Evolutionary conservation across 2,329 filamentous ascomycete species (phyloP).

Genomic region (Exophiala viscosa): DNA sequence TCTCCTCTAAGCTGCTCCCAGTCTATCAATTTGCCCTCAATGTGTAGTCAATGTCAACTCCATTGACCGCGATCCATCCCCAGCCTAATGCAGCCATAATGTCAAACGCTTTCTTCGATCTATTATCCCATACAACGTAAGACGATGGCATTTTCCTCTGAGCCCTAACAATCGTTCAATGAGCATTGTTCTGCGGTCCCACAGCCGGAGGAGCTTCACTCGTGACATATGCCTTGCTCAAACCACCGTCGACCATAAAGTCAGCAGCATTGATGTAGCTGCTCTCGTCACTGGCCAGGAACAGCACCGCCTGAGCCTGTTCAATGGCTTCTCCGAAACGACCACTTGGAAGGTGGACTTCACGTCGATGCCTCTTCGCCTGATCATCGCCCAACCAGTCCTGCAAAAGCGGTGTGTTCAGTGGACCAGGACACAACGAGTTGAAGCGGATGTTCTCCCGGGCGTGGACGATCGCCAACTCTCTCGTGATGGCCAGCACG

Average conservation of each 20-base stretch:
- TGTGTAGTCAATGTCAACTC: no score
- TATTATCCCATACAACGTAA: no score
- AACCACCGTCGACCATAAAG: slow-evolving; percentile 91
- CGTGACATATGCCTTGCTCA: slow-evolving; percentile 84
- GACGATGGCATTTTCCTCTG: no score
- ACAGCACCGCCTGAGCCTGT: slow-evolving; percentile 84
- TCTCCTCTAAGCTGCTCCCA: no score
- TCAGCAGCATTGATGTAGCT: slow-evolving; percentile 88
- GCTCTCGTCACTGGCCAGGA: slow-evolving; percentile 81
- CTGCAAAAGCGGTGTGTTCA: slow-evolving; percentile 88
- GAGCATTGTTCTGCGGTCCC: slow-evolving; percentile 47
- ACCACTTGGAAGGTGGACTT: slow-evolving; percentile 84
- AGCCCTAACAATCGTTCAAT: not conserved
- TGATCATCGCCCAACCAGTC: slow-evolving; percentile 89
- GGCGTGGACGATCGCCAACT: slow-evolving; percentile 84
- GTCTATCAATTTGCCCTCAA: no score
- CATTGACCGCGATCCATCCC: no score
- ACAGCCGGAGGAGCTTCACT: slow-evolving; percentile 55
- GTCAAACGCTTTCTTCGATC: no score
- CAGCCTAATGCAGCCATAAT: no score
- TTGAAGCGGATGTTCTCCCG: slow-evolving; percentile 89
- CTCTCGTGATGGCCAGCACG: slow-evolving; percentile 82
- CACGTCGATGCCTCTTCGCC: slow-evolving; percentile 74
- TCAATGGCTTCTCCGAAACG: slow-evolving; percentile 92
- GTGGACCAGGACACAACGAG: slow-evolving; percentile 79